Percentiles rank a stretch among this genome's conserved stretches.
These are phyloP conservation scores for Aspergillus viridinutans DNA, from an alignment of 2,329 filamentous ascomycete species.

Conservation along the genomic window DNA sequence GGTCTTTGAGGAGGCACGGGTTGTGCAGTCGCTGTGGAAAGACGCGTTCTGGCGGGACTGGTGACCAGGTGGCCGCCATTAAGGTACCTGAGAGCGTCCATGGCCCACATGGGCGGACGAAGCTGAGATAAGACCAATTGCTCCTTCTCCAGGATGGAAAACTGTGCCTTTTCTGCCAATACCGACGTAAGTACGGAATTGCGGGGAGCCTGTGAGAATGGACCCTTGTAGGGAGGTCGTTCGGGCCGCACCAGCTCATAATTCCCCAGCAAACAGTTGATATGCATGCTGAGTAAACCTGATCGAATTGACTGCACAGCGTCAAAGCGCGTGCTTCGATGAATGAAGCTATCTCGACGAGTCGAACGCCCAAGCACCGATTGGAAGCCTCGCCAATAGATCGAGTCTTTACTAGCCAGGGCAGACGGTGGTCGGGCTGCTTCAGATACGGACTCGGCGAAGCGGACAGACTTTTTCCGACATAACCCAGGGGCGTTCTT, in stretches of 20 bases:
- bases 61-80: conserved; percentile 59
- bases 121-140: conserved; percentile 72
- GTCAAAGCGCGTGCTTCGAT: conserved; percentile 80
- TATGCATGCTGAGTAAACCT: conserved; percentile 67
- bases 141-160: conserved; percentile 62
- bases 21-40: conserved; percentile 27
- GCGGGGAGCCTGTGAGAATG: conserved; percentile 67
- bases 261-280: conserved; percentile 78
- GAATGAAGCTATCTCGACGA: conserved; percentile 72
- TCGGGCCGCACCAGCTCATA: conserved; percentile 71
- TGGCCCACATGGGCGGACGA: conserved; percentile 56
- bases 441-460: conserved; percentile 34
- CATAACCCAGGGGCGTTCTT: conserved; percentile 11
- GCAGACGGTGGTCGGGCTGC: conserved; percentile 37
- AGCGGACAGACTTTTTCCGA: conserved; percentile 29
- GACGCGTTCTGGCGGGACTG: conserved; percentile 45
- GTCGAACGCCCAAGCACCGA: conserved; percentile 64
- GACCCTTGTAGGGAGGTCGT: conserved; percentile 66
- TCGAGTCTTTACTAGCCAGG: conserved; percentile 61
- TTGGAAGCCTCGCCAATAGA: conserved; percentile 86
- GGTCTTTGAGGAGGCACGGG: conserved; percentile 19
- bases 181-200: conserved; percentile 63
- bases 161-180: conserved; percentile 45
- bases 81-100: conserved; percentile 58
- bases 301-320: conserved; percentile 79